phyloP scores from a whole-genome alignment of 345 rosid genomes.

The Hibiscus mutabilis region DNA sequence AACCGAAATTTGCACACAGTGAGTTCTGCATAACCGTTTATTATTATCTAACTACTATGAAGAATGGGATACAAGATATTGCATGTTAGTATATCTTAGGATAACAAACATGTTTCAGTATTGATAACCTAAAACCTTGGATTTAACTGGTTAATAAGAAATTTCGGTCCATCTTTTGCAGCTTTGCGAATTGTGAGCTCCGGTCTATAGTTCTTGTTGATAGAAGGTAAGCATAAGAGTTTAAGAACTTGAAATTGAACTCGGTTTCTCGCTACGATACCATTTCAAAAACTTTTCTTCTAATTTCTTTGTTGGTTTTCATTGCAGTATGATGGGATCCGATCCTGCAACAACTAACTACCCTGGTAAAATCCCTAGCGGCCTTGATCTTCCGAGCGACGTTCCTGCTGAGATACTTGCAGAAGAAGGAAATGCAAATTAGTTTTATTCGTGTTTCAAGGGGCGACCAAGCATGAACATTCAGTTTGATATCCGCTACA shows the following conservation, averaged over 20 bases:
- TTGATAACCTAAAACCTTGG: neutral
- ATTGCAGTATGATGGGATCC: constrained; percentile 38
- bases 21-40: constrained; percentile 20
- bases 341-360: constrained; percentile 41
- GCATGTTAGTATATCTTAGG: neutral
- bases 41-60: neutral
- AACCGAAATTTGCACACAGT: constrained; percentile 50
- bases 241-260: neutral
- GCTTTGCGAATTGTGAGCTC: constrained; percentile 71
- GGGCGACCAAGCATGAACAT: neutral
- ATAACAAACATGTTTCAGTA: neutral
- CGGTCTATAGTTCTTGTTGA: constrained; percentile 57
- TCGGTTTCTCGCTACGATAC: neutral
- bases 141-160: constrained; percentile 3
- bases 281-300: neutral
- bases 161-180: constrained; percentile 26
- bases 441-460: neutral
- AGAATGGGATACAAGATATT: neutral
- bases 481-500: neutral
- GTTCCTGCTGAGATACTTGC: constrained; percentile 27
- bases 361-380: constrained; percentile 48
- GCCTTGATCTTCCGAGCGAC: constrained; percentile 55
- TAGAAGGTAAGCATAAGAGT: constrained; percentile 35
- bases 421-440: neutral
- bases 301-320: neutral